Conservation (phyloP, 108 stramenopile species). For the Skeletonema tropicum region DNA sequence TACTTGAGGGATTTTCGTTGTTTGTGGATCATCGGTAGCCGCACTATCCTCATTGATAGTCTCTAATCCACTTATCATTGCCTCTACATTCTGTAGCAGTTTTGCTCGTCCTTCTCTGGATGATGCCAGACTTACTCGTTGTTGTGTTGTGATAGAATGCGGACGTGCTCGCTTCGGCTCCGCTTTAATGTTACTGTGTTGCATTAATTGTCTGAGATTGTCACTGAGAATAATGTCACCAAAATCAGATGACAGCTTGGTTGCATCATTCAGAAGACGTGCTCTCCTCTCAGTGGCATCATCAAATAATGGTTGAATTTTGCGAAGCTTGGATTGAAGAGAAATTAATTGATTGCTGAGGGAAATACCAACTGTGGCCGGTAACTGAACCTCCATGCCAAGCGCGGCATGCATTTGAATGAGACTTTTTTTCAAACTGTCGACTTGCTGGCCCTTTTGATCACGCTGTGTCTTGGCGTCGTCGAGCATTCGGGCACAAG, state of each 20-base stretch:
- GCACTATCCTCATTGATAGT: constrained; percentile 5
- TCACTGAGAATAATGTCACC: constrained; percentile 16
- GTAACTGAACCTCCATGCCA: constrained; percentile 21
- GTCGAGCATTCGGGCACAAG: constrained; percentile 54
- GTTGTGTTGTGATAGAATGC: constrained; percentile 7
- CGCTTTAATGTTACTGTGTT: constrained; percentile 1
- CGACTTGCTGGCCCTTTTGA: constrained; percentile 40
- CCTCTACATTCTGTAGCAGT: constrained; percentile 31
- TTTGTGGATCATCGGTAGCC: neutral
- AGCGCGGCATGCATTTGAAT: constrained; percentile 49
- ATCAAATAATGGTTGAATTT: constrained; percentile 42
- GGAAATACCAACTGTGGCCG: neutral
- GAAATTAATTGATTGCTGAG: constrained; percentile 42
- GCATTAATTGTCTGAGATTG: constrained; percentile 22
- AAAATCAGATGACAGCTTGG: constrained; percentile 21
- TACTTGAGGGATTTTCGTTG: neutral
- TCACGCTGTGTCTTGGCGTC: constrained; percentile 55
- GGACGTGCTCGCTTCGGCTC: constrained; percentile 4
- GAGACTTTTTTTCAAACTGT: constrained; percentile 22
- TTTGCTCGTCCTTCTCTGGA: constrained; percentile 39
- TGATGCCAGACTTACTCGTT: constrained; percentile 20
- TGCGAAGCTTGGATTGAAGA: constrained; percentile 30
- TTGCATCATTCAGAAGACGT: constrained; percentile 38
- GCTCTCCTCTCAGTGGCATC: constrained; percentile 42
- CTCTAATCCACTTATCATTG: constrained; percentile 44